phyloP scores from a whole-genome alignment of 208 protist species.

The Crithidia sp. region DNA sequence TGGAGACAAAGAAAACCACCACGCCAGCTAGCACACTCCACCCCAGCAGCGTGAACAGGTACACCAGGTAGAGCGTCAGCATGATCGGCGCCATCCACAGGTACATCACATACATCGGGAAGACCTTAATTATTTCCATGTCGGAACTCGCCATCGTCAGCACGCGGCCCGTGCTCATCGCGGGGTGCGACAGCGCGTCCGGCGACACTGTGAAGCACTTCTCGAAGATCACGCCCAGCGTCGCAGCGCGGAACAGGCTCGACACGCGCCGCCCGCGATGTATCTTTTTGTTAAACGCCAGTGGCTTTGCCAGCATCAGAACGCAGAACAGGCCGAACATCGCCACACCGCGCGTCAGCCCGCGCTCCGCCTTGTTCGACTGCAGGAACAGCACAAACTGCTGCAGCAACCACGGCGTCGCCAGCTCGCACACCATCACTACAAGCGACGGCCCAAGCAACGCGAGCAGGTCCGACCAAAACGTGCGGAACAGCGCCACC shows the following conservation, averaged over 20 bases:
- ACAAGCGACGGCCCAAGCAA: constrained; percentile 44
- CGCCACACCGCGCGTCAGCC: constrained; percentile 31
- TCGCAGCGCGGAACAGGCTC: constrained; percentile 58
- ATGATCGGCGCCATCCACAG: constrained; percentile 66
- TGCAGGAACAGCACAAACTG: constrained; percentile 52
- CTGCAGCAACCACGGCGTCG: constrained; percentile 63
- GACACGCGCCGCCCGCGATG: constrained; percentile 38
- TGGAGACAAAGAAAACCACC: constrained; percentile 55
- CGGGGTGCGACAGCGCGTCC: constrained; percentile 60
- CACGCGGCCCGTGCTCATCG: constrained; percentile 80
- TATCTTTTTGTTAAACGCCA: constrained; percentile 45
- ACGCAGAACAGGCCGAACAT: constrained; percentile 27
- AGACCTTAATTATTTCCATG: constrained; percentile 54
- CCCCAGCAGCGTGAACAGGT: constrained; percentile 70
- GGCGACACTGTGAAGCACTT: constrained; percentile 73
- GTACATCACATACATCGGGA: constrained; percentile 39
- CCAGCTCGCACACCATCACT: constrained; percentile 51
- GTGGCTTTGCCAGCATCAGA: constrained; percentile 43
- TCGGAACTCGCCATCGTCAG: constrained; percentile 90
- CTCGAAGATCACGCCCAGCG: constrained; percentile 73
- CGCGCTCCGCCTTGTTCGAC: constrained; percentile 3
- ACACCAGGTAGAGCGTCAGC: constrained; percentile 54
- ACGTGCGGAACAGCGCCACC: constrained; percentile 39
- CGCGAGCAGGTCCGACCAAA: constrained; percentile 31
- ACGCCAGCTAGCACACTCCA: constrained; percentile 76